Evolutionary conservation across 1,284 basidiomycete genomes (phyloP), one percentile per base, ranked within the genome.

Genomic region (Rhodotorula mucilaginosa): DNA sequence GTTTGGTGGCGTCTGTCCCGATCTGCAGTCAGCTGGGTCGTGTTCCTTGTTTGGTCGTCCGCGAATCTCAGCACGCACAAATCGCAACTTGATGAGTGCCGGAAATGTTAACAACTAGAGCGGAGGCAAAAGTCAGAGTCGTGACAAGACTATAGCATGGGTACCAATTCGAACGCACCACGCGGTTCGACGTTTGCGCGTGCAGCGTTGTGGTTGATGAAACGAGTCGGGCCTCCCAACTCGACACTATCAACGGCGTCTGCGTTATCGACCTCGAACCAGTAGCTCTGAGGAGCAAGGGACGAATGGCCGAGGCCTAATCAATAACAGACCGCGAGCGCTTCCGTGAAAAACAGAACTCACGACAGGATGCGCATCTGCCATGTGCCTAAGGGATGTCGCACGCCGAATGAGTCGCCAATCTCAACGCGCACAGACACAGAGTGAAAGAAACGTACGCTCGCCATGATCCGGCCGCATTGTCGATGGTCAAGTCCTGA

Each of bases 81-180:
- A 70, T 46, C 3, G 39, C 64, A 23, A 66, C 29, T 31, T 70
- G 68, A 29, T 62, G 64, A 7, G 68, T 69, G 0, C 68, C 68
- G 2, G 64, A 59, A 26, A 69, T 46, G 39, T 69, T 61, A 10
- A 54, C 18, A 15, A 57, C 68, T 69, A 29, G 1, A 15, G 18
- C 3, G 15, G 12, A 2, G 18, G 6, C 26, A 5, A 15, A 16
- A 34, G 51, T 64, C 51, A 56, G 51, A 23, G 49, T 7, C 2
- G 4, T 21, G 5, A 39, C 8, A 58, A 18, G 39, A 5, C 26
- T 46, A 23, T 13, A 48, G n/a, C 19, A 19, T 8, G 23, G 58
- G 18, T 13, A 39, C 1, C 7, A 6, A 47, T 5, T 8, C 21
- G 21, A 23, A n/a, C 59, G 68, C 26, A 65, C 61, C 61, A 5